Evolutionary conservation across 1,284 basidiomycete genomes (phyloP).

Genomic region (Rhizopogon hawkerae): DNA sequence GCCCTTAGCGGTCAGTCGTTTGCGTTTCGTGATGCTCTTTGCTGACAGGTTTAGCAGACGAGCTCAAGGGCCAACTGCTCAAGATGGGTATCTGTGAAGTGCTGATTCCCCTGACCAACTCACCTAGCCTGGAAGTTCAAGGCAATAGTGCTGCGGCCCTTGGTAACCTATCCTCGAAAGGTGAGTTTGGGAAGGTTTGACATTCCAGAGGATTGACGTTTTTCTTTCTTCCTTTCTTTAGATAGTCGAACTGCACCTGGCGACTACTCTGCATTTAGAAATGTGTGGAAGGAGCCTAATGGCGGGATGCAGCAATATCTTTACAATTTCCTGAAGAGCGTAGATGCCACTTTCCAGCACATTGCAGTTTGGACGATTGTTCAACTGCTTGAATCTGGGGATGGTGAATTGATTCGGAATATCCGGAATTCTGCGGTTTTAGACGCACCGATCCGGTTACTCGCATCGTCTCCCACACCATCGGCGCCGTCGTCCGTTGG

Average conservation of each 20-base stretch:
- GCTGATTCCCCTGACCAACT: slow-evolving; percentile 93
- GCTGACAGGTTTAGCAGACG: slow-evolving; percentile 48
- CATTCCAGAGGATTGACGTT: background rate
- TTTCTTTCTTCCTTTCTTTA: slow-evolving; percentile 19
- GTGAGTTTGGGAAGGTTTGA: slow-evolving; percentile 31
- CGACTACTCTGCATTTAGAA: slow-evolving; percentile 96
- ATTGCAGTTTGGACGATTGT: slow-evolving; percentile 99
- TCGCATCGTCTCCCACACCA: slow-evolving; percentile 67
- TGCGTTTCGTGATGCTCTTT: slow-evolving; percentile 1
- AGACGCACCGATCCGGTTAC: slow-evolving; percentile 76
- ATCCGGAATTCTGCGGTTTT: slow-evolving; percentile 78
- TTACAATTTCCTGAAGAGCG: slow-evolving; percentile 86
- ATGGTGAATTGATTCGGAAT: slow-evolving; percentile 83
- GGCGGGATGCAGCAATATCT: slow-evolving; percentile 96
- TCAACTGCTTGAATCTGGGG: slow-evolving; percentile 92
- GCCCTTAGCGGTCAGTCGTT: slow-evolving; percentile 73
- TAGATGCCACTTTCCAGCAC: slow-evolving; percentile 99
- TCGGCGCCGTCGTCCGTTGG: slow-evolving; percentile 66
- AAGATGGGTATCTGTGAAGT: slow-evolving; percentile 99
- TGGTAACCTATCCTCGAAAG: slow-evolving; percentile 95
- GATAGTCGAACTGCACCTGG: slow-evolving; percentile 76
- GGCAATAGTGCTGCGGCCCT: slow-evolving; percentile 97
- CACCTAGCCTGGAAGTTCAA: slow-evolving; percentile 95
- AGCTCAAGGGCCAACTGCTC: slow-evolving; percentile 88
- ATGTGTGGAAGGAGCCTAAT: slow-evolving; percentile 96